Conservation (phyloP, 495 filamentous ascomycete species). For the Aspergillus baeticus region DNA sequence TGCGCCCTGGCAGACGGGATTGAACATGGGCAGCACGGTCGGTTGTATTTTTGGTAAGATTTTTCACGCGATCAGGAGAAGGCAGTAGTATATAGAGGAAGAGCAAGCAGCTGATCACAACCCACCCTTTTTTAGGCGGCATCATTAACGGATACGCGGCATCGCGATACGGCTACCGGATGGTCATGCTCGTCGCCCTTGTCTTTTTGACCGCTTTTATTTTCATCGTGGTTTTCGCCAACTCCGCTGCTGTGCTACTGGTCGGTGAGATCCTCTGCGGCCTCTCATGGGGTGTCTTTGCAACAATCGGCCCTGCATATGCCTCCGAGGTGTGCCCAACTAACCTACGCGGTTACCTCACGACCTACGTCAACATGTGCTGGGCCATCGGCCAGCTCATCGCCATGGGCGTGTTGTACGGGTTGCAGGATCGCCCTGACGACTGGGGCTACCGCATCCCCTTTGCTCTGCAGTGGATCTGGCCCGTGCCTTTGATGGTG, state of each 20-base stretch:
- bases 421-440: conserved; percentile 29
- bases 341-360: conserved; percentile 43
- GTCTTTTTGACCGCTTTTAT: conserved; percentile 52
- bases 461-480: conserved; percentile 54
- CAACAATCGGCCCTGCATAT: conserved; percentile 52
- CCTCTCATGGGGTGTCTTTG: conserved; percentile 47
- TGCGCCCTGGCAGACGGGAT: conserved; percentile 60
- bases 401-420: conserved; percentile 45
- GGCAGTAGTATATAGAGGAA: no score
- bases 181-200: conserved; percentile 59
- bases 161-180: conserved; percentile 43
- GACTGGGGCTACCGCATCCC: conserved; percentile 57
- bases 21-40: conserved; percentile 57
- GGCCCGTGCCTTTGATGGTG: no score
- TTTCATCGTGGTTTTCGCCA: conserved; percentile 65
- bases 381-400: conserved; percentile 54
- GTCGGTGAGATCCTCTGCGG: conserved; percentile 65
- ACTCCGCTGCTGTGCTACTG: conserved; percentile 54
- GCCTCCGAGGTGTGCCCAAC: conserved; percentile 50
- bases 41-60: no score
- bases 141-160: conserved; percentile 47
- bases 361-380: conserved; percentile 47
- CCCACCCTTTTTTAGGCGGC: no score
- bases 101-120: no score
- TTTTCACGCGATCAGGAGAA: no score